Evolutionary conservation across 2,329 filamentous ascomycete species (phyloP), one percentile per base, ranked within the genome.

Genomic region (Phymatotrichopsis omnivora): DNA sequence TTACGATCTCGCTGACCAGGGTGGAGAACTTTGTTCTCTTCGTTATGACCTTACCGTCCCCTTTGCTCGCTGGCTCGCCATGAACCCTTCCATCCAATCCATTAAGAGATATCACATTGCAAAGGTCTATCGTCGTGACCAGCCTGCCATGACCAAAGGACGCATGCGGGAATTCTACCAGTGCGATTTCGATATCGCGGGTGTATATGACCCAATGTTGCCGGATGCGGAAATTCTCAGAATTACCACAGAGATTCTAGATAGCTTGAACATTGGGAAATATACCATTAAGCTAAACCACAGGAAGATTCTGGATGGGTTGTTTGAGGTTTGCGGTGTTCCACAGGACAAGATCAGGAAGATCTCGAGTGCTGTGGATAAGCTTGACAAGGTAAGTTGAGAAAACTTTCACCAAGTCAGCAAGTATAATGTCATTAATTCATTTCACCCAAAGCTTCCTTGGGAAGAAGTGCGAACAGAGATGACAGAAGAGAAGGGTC

Each of bases 101-200:
- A 89, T 94, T 68, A 94, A 93, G 70, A 76, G 89, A 60, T 95
- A 93, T 65, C 86, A 94, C 68, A 87, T 96, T 57, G 86, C 85
- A 57, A 94, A 94, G 68, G 87, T 94, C 40, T 87, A 86, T 67
- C 73, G 82, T 52, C 69, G 82, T 62, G 82, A 87, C 63, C 81
- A 86, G 63, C 82, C 82, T 19, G 82, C 85, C 51, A 85, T 95
- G 68, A 84, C 81, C 52, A 91, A 93, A 63, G 89, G 87, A 40
- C 78, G 87, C 42, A 91, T 94, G 82, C 76, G 89, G 60, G 89
- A 95, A 66, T 94, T 94, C 66, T 94, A 93, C 68, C 87, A 95
- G 66, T 95, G 87, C 68, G 89, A 96, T 67, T 93, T 95, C 61
- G 87, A 95, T 62, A 89, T 95, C 66, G 87, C 87, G 10, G 86